These are phyloP conservation scores for Achlya hypogyna DNA, from an alignment of 352 stramenopile species.

Conservation along the genomic window DNA sequence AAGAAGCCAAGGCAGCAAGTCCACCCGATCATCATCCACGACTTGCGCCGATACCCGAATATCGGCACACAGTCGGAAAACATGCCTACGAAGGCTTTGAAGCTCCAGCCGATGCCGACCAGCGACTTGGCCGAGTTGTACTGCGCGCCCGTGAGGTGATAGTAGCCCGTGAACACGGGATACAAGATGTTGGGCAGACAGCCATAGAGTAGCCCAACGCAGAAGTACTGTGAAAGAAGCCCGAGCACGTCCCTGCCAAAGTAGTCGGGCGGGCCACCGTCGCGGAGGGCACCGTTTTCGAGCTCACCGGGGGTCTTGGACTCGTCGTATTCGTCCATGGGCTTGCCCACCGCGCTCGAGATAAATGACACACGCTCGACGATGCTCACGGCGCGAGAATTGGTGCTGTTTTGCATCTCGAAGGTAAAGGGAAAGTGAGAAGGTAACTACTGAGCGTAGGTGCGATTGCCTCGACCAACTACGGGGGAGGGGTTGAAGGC, in stretches of 20 bases:
- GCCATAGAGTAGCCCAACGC: slow-evolving; percentile 38
- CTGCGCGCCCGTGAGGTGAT: slow-evolving; percentile 36
- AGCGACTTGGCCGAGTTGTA: slow-evolving; percentile 34
- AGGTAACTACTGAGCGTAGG: too few relatives aligned
- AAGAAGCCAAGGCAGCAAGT: slow-evolving; percentile 26
- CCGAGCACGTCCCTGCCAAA: slow-evolving; percentile 35
- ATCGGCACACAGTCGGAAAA: slow-evolving; percentile 82
- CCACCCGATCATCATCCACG: slow-evolving; percentile 77
- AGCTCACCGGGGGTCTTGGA: not conserved
- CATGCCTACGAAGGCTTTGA: slow-evolving; percentile 77
- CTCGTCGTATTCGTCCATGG: not conserved
- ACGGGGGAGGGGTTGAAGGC: too few relatives aligned
- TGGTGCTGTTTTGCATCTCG: too few relatives aligned
- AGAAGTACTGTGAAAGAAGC: slow-evolving; percentile 40
- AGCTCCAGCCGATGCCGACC: slow-evolving; percentile 61
- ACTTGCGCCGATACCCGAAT: slow-evolving; percentile 65
- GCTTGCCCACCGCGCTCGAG: not conserved
- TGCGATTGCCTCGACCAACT: too few relatives aligned
- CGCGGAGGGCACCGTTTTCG: slow-evolving; percentile 29
- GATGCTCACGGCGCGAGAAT: too few relatives aligned
- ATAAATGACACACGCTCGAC: slow-evolving; percentile 22
- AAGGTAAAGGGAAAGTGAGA: too few relatives aligned
- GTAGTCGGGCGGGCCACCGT: slow-evolving; percentile 26
- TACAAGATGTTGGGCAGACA: slow-evolving; percentile 35
- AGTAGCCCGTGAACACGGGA: slow-evolving; percentile 42